phyloP scores from a whole-genome alignment of 345 rosid genomes.

The Passiflora organensis region DNA sequence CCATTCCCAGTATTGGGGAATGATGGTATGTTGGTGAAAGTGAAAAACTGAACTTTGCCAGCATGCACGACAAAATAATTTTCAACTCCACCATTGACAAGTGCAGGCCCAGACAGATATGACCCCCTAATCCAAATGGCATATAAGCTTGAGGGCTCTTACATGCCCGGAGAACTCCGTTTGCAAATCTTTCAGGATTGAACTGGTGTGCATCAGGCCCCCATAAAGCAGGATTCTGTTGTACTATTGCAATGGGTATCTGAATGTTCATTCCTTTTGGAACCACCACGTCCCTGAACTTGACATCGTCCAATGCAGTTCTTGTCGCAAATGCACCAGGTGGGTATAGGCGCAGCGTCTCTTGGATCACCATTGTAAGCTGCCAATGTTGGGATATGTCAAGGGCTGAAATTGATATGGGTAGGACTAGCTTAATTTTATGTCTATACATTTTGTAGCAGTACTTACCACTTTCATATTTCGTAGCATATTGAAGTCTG shows the following conservation, averaged over 20 bases:
- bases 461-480: constrained; percentile 27
- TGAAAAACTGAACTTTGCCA: constrained; percentile 24
- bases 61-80: constrained; percentile 16
- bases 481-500: constrained; percentile 20
- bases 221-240: constrained; percentile 23
- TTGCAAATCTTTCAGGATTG: constrained; percentile 28
- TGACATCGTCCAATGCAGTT: constrained; percentile 16
- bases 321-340: constrained; percentile 10
- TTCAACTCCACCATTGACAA: constrained; percentile 18
- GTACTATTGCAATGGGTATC: constrained; percentile 12
- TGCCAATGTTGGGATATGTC: constrained; percentile 2
- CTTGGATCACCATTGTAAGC: constrained; percentile 23
- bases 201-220: constrained; percentile 22
- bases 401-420: not conserved
- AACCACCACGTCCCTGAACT: constrained; percentile 17
- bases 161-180: constrained; percentile 17
- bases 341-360: constrained; percentile 16
- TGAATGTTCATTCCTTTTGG: constrained; percentile 26
- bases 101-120: constrained; percentile 11
- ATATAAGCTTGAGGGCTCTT: constrained; percentile 12
- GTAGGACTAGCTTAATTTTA: not conserved
- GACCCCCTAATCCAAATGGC: constrained; percentile 14
- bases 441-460: not conserved
- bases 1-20: constrained; percentile 16
- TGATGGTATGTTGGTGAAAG: constrained; percentile 21